Base-by-base conservation (phyloP, 2,329 filamentous ascomycete genomes). In the Graphilbum fragrans region DNA sequence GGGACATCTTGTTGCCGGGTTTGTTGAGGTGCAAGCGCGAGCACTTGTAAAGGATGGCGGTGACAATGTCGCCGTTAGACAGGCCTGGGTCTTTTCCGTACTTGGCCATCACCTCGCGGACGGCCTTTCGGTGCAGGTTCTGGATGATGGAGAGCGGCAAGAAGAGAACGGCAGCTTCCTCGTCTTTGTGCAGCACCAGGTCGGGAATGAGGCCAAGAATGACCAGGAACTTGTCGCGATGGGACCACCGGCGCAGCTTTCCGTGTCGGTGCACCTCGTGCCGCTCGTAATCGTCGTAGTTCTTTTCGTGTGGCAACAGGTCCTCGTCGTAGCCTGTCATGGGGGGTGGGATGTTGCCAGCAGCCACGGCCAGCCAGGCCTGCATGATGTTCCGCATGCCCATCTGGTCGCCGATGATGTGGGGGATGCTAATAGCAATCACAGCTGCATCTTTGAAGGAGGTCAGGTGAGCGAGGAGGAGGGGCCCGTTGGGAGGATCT, bases 21-120 rank as follows among this genome's bases (percentile, higher is more conserved):
- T 11, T 17, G 11, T 19, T 35, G 12, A 6, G 18, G 16, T 35
- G 16, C 31, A 40, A 39, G 20, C 3, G 23, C 5, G n/a, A 17
- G 9, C 33, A 29, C 38, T 40, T 40, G 17, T 31, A 14, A 12
- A 44, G 17, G 7, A 39, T 22, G 20, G 18, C 39, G 3, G 36
- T 38, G 20, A 44, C n/a, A 20, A 41, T 25, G 34, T 44, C 42
- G 19, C 37, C 34, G 32, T 44, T 33, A 8, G 42, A 41, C 20
- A 44, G 17, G 14, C 23, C 20, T 2, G 19, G 20, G 7, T 38
- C 25, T 6, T 20, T 23, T 23, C 36, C 42, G 23, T 37, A 27
- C 5, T 17, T 27, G 16, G 21, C 32, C 21, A 25, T 12, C 2
- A 44, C 22, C 32, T 31, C 35, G n/a, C 25, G 25, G 19, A 23